These are phyloP conservation scores for Glebionis coronaria DNA, from an alignment of 129 eudicot species.

Conservation along the genomic window DNA sequence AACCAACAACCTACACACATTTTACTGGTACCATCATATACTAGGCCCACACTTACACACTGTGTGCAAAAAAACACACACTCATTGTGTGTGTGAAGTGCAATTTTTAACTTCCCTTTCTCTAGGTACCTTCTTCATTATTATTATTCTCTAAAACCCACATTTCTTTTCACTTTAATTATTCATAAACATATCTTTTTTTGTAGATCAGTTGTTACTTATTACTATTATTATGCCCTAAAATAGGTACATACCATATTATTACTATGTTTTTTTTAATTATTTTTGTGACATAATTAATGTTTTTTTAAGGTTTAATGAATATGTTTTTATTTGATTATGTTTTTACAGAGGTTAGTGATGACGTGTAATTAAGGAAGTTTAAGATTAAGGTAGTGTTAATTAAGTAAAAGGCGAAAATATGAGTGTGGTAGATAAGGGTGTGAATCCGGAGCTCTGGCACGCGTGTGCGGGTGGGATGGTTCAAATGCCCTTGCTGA, in stretches of 20 bases:
- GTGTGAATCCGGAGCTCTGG: slow-evolving; percentile 70
- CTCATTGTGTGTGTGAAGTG: slow-evolving; percentile 6
- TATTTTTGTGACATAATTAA: too few relatives aligned
- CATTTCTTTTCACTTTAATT: too few relatives aligned
- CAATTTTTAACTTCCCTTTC: slow-evolving; percentile 20
- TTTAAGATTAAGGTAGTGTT: neutral
- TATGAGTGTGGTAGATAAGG: slow-evolving; percentile 45
- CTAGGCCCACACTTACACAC: neutral
- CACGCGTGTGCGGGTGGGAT: slow-evolving; percentile 85
- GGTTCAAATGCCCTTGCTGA: slow-evolving; percentile 63
- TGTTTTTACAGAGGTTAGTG: slow-evolving; percentile 30
- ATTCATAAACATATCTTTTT: too few relatives aligned
- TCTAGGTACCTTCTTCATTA: slow-evolving; percentile 26
- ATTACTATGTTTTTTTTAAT: too few relatives aligned
- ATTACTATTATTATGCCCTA: too few relatives aligned
- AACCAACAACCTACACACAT: slow-evolving; percentile 17
- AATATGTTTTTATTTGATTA: slow-evolving; percentile 20
- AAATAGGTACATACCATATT: too few relatives aligned
- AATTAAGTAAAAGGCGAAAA: neutral
- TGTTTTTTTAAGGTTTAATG: neutral
- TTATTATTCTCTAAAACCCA: neutral
- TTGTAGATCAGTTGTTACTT: too few relatives aligned
- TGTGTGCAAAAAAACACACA: neutral
- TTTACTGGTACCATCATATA: slow-evolving; percentile 26
- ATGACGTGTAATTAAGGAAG: slow-evolving; percentile 17